These are phyloP conservation scores for Penicillium samsonianum DNA, from an alignment of 495 filamentous ascomycete species.

Conservation along the genomic window DNA sequence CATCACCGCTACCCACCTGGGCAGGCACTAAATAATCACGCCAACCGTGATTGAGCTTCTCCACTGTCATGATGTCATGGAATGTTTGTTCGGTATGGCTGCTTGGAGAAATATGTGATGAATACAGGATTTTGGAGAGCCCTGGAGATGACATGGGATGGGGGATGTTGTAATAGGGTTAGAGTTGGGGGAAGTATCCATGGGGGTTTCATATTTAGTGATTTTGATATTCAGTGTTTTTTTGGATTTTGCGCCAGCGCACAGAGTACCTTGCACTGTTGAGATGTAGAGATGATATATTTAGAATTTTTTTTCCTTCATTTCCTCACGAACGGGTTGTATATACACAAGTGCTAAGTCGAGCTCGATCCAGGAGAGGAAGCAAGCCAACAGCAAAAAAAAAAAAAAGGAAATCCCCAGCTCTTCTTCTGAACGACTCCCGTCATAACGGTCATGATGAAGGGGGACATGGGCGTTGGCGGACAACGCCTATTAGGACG, in stretches of 20 bases:
- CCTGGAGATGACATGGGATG: not conserved
- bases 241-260: not conserved
- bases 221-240: not conserved
- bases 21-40: not conserved
- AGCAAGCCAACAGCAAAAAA: slow-evolving; percentile 5
- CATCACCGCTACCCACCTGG: not conserved
- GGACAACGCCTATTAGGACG: slow-evolving; percentile 25
- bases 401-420: slow-evolving; percentile 15
- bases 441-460: slow-evolving; percentile 32
- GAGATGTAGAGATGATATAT: not conserved
- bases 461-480: slow-evolving; percentile 14
- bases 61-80: slow-evolving; percentile 10
- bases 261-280: no score
- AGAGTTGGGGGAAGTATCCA: no score
- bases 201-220: no score
- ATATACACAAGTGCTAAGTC: slow-evolving; percentile 20
- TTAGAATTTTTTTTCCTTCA: slow-evolving; percentile 24
- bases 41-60: not conserved
- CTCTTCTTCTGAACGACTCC: slow-evolving; percentile 20
- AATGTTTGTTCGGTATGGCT: not conserved
- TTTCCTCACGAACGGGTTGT: slow-evolving; percentile 15
- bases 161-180: not conserved
- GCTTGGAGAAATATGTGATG: not conserved
- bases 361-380: not conserved
- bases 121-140: no score